Conservation (phyloP, 768 basidiomycete species). For the Pulveroboletus frians region DNA sequence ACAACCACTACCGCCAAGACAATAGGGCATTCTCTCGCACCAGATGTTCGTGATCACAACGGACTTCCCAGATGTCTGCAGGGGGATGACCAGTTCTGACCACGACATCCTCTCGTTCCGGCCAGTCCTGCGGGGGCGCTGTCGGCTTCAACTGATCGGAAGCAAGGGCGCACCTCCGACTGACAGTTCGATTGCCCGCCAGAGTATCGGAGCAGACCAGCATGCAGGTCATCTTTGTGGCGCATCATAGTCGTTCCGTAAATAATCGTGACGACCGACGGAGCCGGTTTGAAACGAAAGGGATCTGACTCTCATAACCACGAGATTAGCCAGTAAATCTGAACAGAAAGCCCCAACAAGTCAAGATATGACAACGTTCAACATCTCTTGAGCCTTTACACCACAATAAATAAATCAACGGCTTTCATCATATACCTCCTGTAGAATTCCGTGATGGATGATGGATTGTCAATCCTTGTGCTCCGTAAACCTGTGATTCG, state of each 20-base stretch:
- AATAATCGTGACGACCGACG: no score
- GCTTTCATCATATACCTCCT: not conserved
- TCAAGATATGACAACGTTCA: not conserved
- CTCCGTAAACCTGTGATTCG: constrained; percentile 44
- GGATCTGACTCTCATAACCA: constrained; percentile 47
- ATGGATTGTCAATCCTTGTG: constrained; percentile 51
- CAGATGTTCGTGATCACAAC: constrained; percentile 35
- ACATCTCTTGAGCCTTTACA: not conserved
- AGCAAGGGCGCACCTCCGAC: not conserved
- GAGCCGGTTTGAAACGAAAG: constrained; percentile 28
- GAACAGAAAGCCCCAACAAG: not conserved
- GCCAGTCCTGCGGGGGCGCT: constrained; percentile 40
- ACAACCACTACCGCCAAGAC: not conserved
- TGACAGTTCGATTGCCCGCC: not conserved
- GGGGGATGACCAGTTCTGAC: no score
- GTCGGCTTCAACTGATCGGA: not conserved
- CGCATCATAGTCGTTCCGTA: constrained; percentile 34
- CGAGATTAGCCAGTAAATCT: constrained; percentile 12
- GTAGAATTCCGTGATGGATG: constrained; percentile 10
- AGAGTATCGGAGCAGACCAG: constrained; percentile 23
- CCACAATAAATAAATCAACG: not conserved
- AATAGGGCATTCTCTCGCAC: constrained; percentile 22
- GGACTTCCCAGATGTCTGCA: no score
- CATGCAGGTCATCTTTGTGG: constrained; percentile 48
- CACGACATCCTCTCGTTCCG: constrained; percentile 37